These are phyloP conservation scores for Aspergillus eucalypticola DNA, from an alignment of 2,329 filamentous ascomycete species.

Conservation along the genomic window DNA sequence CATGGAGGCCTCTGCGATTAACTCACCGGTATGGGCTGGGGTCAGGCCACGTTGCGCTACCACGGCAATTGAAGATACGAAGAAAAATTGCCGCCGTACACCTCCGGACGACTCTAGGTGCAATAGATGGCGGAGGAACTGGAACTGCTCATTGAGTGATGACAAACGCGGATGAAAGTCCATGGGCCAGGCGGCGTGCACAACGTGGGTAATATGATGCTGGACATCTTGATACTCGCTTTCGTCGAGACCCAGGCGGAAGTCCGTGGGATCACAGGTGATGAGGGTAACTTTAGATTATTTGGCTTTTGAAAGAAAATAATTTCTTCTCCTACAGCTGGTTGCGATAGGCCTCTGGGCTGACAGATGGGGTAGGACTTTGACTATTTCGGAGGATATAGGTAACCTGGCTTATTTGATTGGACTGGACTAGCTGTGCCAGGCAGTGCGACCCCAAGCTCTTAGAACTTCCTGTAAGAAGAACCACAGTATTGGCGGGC, in stretches of 20 bases:
- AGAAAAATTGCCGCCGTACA: too few species aligned
- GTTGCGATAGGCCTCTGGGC: background rate
- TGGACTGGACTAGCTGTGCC: background rate
- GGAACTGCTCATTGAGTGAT: constrained; percentile 5
- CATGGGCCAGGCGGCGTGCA: constrained; percentile 13
- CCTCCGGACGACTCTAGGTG: too few species aligned
- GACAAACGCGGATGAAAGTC: background rate
- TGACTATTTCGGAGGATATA: background rate
- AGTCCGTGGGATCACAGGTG: background rate
- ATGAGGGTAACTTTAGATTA: background rate
- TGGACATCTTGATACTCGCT: background rate
- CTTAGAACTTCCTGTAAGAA: background rate
- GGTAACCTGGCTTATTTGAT: background rate
- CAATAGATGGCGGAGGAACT: constrained; percentile 1
- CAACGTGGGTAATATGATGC: background rate
- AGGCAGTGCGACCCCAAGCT: constrained; percentile 2
- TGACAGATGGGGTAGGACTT: background rate
- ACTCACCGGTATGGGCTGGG: background rate
- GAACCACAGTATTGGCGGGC: background rate
- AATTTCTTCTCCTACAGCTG: background rate
- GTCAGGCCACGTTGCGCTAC: background rate
- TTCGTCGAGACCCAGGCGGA: too few species aligned
- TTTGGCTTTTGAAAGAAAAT: background rate
- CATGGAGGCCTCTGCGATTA: background rate
- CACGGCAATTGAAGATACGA: constrained; percentile 8